Evolutionary conservation across 1,284 basidiomycete genomes (phyloP).

Genomic region (Inonotus hispidus): DNA sequence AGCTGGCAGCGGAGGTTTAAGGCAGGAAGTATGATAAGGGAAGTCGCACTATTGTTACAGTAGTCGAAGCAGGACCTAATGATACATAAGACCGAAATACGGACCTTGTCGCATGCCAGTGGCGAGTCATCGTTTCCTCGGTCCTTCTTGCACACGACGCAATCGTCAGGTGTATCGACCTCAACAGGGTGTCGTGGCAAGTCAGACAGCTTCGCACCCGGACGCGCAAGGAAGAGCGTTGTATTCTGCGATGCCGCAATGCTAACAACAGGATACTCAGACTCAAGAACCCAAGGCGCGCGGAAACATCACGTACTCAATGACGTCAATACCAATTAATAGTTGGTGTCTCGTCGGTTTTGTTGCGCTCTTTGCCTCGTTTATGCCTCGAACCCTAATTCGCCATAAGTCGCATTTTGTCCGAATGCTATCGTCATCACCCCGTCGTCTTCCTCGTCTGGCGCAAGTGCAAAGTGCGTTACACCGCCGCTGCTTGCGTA

Average conservation of each 20-base stretch:
- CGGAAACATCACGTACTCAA: conserved; percentile 51
- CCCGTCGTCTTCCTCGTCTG: conserved; percentile 55
- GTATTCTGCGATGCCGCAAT: conserved; percentile 84
- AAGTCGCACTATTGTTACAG: conserved; percentile 65
- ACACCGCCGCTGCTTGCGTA: conserved; percentile 77
- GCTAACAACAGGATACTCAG: conserved; percentile 32
- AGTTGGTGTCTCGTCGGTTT: conserved; percentile 75
- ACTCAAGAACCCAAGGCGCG: neutral
- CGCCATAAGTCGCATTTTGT: conserved; percentile 76
- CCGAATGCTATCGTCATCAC: conserved; percentile 85
- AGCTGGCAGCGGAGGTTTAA: conserved; percentile 68
- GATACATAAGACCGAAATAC: conserved; percentile 18
- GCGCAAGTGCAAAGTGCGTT: conserved; percentile 79
- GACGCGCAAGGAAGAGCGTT: conserved; percentile 72
- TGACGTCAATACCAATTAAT: conserved; percentile 68
- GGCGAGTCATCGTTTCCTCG: conserved; percentile 61
- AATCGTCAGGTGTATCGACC: conserved; percentile 63
- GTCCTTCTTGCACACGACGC: conserved; percentile 68
- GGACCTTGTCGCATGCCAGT: conserved; percentile 83
- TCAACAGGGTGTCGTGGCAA: conserved; percentile 71
- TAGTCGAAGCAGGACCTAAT: neutral
- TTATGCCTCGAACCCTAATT: conserved; percentile 79
- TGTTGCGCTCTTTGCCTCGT: conserved; percentile 81
- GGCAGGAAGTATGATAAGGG: conserved; percentile 82
- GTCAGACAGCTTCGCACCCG: conserved; percentile 64